Percentiles rank a stretch among this genome's conserved stretches.
Evolutionary conservation across 2,329 filamentous ascomycete species (phyloP).

Genomic region (Verticillium tricorpus): DNA sequence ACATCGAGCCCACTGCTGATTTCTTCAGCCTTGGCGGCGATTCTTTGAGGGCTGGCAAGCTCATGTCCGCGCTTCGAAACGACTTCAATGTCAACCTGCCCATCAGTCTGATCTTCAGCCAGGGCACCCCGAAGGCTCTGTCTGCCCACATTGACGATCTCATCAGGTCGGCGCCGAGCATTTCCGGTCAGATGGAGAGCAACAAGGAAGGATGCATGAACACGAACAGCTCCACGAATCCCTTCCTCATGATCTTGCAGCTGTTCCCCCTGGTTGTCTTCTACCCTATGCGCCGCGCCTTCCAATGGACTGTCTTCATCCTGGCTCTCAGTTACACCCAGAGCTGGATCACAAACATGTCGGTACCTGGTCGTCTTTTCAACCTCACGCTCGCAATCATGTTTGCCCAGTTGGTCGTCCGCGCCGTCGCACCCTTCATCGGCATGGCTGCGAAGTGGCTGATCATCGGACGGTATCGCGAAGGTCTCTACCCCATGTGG

Average conservation of each 20-base stretch:
- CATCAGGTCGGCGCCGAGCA: conserved; percentile 4
- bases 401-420: conserved; percentile 33
- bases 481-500: conserved; percentile 57
- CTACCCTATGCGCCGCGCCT: conserved; percentile 45
- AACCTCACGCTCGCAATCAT: conserved; percentile 41
- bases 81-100: conserved; percentile 44
- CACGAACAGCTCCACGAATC: conserved; percentile 44
- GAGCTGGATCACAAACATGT: conserved; percentile 31
- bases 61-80: conserved; percentile 45
- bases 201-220: conserved; percentile 26
- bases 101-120: conserved; percentile 46
- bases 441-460: conserved; percentile 51
- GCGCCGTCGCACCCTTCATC: conserved; percentile 35
- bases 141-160: conserved; percentile 30
- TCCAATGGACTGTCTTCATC: conserved; percentile 50
- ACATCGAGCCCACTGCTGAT: conserved; percentile 36
- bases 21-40: conserved; percentile 52
- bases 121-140: conserved; percentile 38
- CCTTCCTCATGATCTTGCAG: conserved; percentile 43
- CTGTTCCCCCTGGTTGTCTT: conserved; percentile 44
- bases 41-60: conserved; percentile 46
- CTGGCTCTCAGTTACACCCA: conserved; percentile 37
- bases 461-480: conserved; percentile 46
- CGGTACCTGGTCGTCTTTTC: conserved; percentile 40
- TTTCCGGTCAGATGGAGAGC: background rate